Evolutionary conservation across 371 early-diverging fungal species (phyloP).

Genomic region (Lichtheimia corymbifera): DNA sequence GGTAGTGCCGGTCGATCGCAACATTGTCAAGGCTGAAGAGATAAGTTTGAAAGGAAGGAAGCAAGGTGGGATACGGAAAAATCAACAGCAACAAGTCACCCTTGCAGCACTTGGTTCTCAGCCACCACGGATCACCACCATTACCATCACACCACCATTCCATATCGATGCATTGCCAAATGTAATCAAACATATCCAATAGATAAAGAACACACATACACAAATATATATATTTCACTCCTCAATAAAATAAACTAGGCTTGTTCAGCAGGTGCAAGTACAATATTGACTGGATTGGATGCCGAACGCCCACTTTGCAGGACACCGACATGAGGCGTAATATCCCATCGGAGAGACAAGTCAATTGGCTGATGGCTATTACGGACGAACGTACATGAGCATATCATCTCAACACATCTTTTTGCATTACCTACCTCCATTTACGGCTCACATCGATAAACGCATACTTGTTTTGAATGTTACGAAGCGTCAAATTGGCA

Average conservation of each 20-base stretch:
- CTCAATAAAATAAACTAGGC: too few relatives aligned
- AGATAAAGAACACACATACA: too few relatives aligned
- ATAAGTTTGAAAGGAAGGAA: background rate
- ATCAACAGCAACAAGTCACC: constrained; percentile 2
- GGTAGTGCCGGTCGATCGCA: constrained; percentile 10
- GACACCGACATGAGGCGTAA: constrained; percentile 86
- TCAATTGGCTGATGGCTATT: constrained; percentile 59
- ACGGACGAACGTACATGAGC: background rate
- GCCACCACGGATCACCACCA: background rate
- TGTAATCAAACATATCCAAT: too few relatives aligned
- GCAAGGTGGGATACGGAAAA: background rate
- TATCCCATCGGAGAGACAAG: constrained; percentile 84
- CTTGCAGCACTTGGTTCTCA: background rate
- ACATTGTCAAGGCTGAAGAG: constrained; percentile 1
- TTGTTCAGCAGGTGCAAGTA: constrained; percentile 15
- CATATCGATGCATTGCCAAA: too few relatives aligned
- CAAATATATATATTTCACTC: too few relatives aligned
- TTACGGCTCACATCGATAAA: constrained; percentile 66
- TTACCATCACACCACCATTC: background rate
- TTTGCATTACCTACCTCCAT: constrained; percentile 60
- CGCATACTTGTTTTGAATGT: constrained; percentile 74
- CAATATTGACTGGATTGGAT: constrained; percentile 11
- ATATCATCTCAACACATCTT: too few relatives aligned
- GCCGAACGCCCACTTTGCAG: constrained; percentile 56
- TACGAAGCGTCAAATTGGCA: constrained; percentile 61